phyloP scores from a whole-genome alignment of 1,139 yeast genomes.

The Nematodospora anomalae region DNA sequence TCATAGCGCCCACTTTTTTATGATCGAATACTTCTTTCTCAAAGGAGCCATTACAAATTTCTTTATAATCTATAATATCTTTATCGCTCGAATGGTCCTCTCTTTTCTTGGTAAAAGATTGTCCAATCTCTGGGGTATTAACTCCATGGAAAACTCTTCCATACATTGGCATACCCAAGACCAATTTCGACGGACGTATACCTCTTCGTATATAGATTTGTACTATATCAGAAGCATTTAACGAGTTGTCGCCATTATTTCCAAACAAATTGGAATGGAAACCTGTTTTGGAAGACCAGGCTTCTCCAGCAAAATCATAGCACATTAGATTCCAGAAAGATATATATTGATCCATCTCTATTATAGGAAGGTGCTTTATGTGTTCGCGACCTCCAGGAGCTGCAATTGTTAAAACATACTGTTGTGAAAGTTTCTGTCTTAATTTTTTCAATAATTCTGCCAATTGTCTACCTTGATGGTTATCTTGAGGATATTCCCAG shows the following conservation, averaged over 20 bases:
- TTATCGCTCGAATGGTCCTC: conserved; percentile 22
- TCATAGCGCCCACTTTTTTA: conserved; percentile 54
- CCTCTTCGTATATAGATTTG: conserved; percentile 42
- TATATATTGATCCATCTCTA: conserved; percentile 56
- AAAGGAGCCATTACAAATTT: conserved; percentile 39
- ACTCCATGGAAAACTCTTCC: conserved; percentile 66
- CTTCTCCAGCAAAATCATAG: conserved; percentile 75
- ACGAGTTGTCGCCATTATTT: conserved; percentile 38
- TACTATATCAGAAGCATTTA: conserved; percentile 54
- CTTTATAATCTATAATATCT: conserved; percentile 53
- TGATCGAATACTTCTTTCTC: conserved; percentile 51
- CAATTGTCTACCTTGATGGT: conserved; percentile 46
- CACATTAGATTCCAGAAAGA: conserved; percentile 87
- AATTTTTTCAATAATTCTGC: conserved; percentile 45
- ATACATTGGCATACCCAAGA: conserved; percentile 86
- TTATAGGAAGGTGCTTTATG: conserved; percentile 41
- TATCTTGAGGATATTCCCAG: conserved; percentile 81
- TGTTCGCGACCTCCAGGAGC: conserved; percentile 66
- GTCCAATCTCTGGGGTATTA: conserved; percentile 36
- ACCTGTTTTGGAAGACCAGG: conserved; percentile 64
- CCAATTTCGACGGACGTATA: conserved; percentile 51
- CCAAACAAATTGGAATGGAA: conserved; percentile 72
- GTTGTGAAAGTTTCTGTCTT: conserved; percentile 34
- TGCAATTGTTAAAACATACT: conserved; percentile 62
- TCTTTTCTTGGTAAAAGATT: conserved; percentile 37